Conservation (phyloP, 495 filamentous ascomycete species). For the Apodospora peruviana region DNA sequence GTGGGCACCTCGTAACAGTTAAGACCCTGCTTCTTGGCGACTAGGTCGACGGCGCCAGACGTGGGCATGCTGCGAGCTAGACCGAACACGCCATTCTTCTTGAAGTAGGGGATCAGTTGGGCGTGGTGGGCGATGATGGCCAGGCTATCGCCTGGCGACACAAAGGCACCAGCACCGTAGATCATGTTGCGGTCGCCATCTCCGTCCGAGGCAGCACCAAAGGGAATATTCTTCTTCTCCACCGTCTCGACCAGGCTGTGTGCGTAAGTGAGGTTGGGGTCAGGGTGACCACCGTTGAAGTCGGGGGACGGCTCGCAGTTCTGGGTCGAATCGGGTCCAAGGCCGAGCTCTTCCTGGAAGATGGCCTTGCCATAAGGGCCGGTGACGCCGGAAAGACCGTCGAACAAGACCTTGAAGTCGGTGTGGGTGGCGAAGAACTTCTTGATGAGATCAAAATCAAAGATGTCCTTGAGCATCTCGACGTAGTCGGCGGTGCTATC, state of each 20-base stretch:
- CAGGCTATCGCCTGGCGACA: constrained; percentile 92
- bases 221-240: constrained; percentile 85
- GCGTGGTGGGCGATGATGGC: constrained; percentile 98
- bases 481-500: constrained; percentile 89
- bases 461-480: constrained; percentile 94
- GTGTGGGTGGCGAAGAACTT: constrained; percentile 76
- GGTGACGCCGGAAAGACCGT: constrained; percentile 90
- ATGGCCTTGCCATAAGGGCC: constrained; percentile 92
- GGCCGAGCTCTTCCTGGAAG: constrained; percentile 87
- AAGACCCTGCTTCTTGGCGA: constrained; percentile 88
- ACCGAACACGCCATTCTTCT: constrained; percentile 91
- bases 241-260: constrained; percentile 92
- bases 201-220: constrained; percentile 92
- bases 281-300: constrained; percentile 95
- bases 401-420: constrained; percentile 96
- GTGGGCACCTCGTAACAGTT: constrained; percentile 95
- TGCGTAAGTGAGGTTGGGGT: constrained; percentile 97
- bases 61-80: constrained; percentile 97
- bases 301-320: constrained; percentile 90
- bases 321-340: constrained; percentile 70
- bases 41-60: constrained; percentile 87
- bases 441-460: constrained; percentile 94
- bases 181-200: constrained; percentile 99
- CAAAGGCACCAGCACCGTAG: constrained; percentile 92
- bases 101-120: constrained; percentile 92